These are phyloP conservation scores for Pholiota microspora DNA, from an alignment of 768 basidiomycete genomes.

Conservation along the genomic window DNA sequence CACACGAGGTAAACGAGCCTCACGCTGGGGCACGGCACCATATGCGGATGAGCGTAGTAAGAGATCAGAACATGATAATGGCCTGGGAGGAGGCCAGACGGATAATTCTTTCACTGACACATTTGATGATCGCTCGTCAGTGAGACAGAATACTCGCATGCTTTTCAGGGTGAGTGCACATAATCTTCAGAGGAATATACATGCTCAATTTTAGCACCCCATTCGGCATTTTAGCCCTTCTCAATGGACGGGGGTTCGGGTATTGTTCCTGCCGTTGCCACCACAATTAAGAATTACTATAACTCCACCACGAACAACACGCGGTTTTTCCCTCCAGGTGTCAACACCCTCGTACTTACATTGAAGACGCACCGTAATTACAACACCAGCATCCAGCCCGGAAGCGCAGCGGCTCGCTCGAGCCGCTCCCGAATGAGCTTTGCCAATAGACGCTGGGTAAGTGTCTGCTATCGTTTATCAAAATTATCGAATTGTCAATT, in stretches of 20 bases:
- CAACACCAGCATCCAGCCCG: constrained; percentile 1
- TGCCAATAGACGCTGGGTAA: not conserved
- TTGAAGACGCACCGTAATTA: not conserved
- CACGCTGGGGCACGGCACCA: not conserved
- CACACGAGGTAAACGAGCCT: not conserved
- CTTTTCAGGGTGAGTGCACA: not conserved
- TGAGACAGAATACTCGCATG: not conserved
- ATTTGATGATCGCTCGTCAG: not conserved
- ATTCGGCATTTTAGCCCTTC: not conserved
- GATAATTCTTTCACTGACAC: not conserved
- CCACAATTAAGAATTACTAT: not conserved
- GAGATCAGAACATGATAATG: too few relatives aligned
- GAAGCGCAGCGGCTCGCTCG: not conserved
- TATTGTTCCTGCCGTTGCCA: not conserved
- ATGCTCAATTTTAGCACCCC: not conserved
- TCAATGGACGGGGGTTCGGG: not conserved
- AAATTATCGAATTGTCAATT: not conserved
- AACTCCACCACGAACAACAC: not conserved
- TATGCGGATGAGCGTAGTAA: not conserved
- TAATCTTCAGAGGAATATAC: not conserved
- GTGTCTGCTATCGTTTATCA: not conserved
- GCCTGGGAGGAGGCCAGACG: not conserved
- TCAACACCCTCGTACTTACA: not conserved
- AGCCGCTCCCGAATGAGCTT: constrained; percentile 3
- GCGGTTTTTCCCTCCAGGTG: not conserved